Percentiles rank a stretch among this genome's conserved stretches.
Conservation (phyloP, 108 stramenopile species). For the Parietichytrium sp. region DNA sequence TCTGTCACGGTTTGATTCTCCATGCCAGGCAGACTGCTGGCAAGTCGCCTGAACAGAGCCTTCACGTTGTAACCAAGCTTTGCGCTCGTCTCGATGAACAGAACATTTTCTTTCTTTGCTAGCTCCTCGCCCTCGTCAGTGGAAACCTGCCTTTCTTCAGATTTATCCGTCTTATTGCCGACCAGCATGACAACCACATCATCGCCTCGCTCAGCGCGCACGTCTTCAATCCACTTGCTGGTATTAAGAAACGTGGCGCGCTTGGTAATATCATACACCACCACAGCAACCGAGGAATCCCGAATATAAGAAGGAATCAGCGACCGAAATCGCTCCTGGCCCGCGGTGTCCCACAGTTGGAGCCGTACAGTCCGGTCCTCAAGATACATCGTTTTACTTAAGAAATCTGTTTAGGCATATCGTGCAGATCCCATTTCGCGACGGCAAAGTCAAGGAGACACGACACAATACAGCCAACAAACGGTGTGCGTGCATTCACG, state of each 20-base stretch:
- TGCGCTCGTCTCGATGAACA: conserved; percentile 98
- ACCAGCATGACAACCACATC: conserved; percentile 97
- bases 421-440: background rate
- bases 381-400: conserved; percentile 93
- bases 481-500: background rate
- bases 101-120: conserved; percentile 81
- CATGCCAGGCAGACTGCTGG: conserved; percentile 89
- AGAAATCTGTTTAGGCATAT: conserved; percentile 70
- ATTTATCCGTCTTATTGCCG: conserved; percentile 97
- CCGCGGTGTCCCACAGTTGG: conserved; percentile 99
- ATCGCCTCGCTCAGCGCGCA: conserved; percentile 90
- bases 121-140: conserved; percentile 93
- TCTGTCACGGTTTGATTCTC: conserved; percentile 46
- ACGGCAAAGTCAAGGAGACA: background rate
- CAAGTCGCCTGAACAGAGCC: conserved; percentile 91
- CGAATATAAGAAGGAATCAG: conserved; percentile 98
- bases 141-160: conserved; percentile 85
- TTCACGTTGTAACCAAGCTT: conserved; percentile 98
- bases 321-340: conserved; percentile 70
- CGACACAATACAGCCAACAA: background rate
- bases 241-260: conserved; percentile 92
- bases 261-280: conserved; percentile 96
- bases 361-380: conserved; percentile 97
- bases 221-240: conserved; percentile 97
- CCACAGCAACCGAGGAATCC: conserved; percentile 94